phyloP scores from a whole-genome alignment of 2,329 filamentous ascomycete genomes.

The Colletotrichum sp. region DNA sequence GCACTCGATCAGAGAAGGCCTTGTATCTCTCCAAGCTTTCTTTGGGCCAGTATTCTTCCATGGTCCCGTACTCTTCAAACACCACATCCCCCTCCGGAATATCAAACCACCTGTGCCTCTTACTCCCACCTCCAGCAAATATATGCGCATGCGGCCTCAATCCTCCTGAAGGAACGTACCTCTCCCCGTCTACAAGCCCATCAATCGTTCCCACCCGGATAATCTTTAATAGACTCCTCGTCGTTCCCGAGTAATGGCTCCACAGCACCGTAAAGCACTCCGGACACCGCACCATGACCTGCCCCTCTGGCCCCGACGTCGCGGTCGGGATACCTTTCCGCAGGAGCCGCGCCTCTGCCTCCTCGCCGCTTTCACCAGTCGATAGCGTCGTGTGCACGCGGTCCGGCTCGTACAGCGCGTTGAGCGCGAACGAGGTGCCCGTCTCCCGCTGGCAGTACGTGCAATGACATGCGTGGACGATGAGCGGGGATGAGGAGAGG shows the following conservation, averaged over 20 bases:
- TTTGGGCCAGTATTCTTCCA: background rate
- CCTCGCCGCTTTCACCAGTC: background rate
- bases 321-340: background rate
- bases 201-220: background rate
- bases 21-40: background rate
- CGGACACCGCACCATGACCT: background rate
- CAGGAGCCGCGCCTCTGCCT: background rate
- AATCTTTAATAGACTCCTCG: background rate
- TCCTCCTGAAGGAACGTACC: accelerated
- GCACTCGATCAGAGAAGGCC: background rate
- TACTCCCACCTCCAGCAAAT: background rate
- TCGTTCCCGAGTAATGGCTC: background rate
- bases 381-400: background rate
- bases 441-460: background rate
- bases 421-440: background rate
- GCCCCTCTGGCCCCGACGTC: background rate
- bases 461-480: background rate
- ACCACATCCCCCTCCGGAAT: background rate
- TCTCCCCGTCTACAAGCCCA: background rate
- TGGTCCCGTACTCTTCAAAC: background rate
- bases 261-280: background rate
- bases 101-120: background rate
- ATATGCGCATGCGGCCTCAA: background rate
- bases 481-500: background rate
- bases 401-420: background rate